Conservation (phyloP, 1,284 basidiomycete genomes). For the Pascua sp. region DNA sequence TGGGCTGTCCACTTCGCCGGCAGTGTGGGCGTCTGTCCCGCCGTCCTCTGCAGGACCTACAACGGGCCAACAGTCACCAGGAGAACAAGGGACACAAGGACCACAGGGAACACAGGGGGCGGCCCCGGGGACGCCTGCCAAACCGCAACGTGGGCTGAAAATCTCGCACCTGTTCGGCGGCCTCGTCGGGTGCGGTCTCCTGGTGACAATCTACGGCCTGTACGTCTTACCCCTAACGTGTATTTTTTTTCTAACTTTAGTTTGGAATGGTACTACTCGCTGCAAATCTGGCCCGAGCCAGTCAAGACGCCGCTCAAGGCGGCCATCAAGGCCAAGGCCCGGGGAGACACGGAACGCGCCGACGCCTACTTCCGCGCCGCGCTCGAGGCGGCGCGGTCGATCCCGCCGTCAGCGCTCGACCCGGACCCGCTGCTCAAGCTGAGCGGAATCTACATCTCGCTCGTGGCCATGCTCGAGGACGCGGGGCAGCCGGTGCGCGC, state of each 20-base stretch:
- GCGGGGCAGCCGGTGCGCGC: constrained; percentile 33
- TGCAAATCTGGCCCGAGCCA: constrained; percentile 45
- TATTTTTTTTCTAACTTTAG: constrained; percentile 29
- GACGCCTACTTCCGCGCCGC: constrained; percentile 44
- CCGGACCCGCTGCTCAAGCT: constrained; percentile 45
- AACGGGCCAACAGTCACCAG: no score
- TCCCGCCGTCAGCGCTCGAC: constrained; percentile 30
- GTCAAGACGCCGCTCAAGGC: constrained; percentile 41
- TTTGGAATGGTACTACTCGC: constrained; percentile 46
- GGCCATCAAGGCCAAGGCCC: constrained; percentile 42
- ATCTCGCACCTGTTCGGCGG: constrained; percentile 41
- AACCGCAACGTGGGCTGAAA: constrained; percentile 5
- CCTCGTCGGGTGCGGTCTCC: constrained; percentile 39
- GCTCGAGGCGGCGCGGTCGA: constrained; percentile 26
- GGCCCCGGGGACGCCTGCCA: no score
- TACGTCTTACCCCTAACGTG: no score
- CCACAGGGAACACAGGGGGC: no score
- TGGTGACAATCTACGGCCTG: constrained; percentile 48
- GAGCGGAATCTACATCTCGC: constrained; percentile 45
- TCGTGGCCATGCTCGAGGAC: constrained; percentile 39
- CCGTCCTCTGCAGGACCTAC: no score
- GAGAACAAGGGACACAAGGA: no score
- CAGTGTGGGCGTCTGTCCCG: no score
- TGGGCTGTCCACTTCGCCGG: no score
- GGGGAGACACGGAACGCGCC: constrained; percentile 37